Base-by-base conservation (phyloP, 75 land plant genomes). In the Pinus tabuliformis region DNA sequence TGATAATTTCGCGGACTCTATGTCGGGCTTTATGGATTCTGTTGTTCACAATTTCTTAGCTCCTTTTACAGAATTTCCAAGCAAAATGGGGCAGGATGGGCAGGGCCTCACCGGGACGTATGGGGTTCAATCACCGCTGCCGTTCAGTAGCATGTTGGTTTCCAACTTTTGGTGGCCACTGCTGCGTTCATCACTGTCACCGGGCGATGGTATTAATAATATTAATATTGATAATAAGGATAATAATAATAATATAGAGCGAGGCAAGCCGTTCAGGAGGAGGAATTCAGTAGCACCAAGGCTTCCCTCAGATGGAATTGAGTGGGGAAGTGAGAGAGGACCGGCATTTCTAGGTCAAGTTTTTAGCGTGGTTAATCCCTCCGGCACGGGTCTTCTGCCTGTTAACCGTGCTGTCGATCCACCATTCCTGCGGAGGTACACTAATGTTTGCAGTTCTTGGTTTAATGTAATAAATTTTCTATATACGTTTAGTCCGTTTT, bases 341-440 rank as follows among this genome's bases (percentile, higher is more conserved):
- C 96, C 93, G 30, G 96, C 90, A 21, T 93, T 93, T 72, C 87
- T 93, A 30, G 96, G 96, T 24, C 93, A 93, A 85, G 96, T 91
- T 36, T 93, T 91, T 45, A 91, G 90, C 77, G 87, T 93, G 91
- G 86, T 89, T 59, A 93, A 93, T 70, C 83, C 92, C 64, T 91
- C 91, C 12, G 88, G 96, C 3, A 82, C 86, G 11, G 93, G 96
- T 8, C 87, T 93, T 59, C 91, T 91, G 91, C 88, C 93, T 30
- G 93, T 91, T 12, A 83, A 85, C 18, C 79, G 78, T 45, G 83
- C 79, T 24, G 64, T 83, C 42, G 77, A 90, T 26, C 75, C 88
- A 3, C 92, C 92, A 18, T 90, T 90, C 65, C 17, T 87, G 12
- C 4, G 18, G 8, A 66, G 39, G 70, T 66, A 66, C 20, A 49